phyloP scores from a whole-genome alignment of 352 stramenopile species.

The Globisporangium middletonii region DNA sequence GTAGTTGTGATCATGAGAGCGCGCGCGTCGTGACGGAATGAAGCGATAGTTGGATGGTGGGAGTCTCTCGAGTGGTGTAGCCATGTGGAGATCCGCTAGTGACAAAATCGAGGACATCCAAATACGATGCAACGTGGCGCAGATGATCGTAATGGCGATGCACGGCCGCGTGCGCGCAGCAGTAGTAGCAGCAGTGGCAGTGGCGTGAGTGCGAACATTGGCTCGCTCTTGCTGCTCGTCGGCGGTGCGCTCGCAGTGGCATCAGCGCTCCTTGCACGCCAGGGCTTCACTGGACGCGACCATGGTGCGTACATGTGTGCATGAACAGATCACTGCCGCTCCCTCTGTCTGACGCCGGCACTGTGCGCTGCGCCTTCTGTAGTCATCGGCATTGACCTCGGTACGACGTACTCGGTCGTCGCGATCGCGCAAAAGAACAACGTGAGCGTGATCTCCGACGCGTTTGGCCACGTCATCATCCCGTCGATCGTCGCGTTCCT shows the following conservation, averaged over 20 bases:
- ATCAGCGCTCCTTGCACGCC: constrained; percentile 42
- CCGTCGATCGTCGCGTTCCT: constrained; percentile 68
- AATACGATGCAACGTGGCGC: no score
- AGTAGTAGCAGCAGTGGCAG: background rate
- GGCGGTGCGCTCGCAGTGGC: constrained; percentile 29
- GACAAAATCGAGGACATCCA: no score
- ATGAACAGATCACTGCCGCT: background rate
- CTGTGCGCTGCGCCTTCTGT: background rate
- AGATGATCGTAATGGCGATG: background rate
- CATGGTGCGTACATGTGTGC: constrained; percentile 21
- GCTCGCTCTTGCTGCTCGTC: constrained; percentile 40
- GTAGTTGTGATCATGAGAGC: no score
- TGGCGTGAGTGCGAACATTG: constrained; percentile 15
- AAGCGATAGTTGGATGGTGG: no score
- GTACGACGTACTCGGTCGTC: constrained; percentile 76
- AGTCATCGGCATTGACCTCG: constrained; percentile 71
- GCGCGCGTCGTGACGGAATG: no score
- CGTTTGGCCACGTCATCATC: constrained; percentile 36
- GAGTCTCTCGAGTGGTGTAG: no score
- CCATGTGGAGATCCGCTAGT: no score
- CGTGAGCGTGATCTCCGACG: constrained; percentile 57
- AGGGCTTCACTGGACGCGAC: constrained; percentile 53
- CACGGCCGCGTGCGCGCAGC: background rate
- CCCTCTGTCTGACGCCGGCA: background rate
- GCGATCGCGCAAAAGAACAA: constrained; percentile 59